phyloP scores from a whole-genome alignment of 148 eudicot genomes.

The Arctostaphylos glauca region DNA sequence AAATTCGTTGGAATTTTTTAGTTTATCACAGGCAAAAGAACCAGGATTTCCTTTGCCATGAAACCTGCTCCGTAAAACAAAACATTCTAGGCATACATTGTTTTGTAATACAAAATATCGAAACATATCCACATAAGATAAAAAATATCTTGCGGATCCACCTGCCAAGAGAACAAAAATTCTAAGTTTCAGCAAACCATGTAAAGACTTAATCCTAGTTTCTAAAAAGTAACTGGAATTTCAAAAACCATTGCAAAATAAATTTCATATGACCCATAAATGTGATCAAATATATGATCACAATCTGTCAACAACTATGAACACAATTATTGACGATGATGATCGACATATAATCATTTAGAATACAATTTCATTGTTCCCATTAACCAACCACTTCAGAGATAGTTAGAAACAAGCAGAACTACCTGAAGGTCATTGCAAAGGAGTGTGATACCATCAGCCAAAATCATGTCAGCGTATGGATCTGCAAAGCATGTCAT shows the following conservation, averaged over 20 bases:
- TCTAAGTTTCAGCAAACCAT: constrained; percentile 18
- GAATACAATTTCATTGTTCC: neutral
- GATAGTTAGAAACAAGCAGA: constrained; percentile 5
- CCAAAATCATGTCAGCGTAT: constrained; percentile 83
- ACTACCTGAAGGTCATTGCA: constrained; percentile 86
- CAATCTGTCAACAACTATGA: too few species aligned
- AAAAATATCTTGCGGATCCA: constrained; percentile 96
- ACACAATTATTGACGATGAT: too few species aligned
- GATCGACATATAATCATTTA: too few species aligned
- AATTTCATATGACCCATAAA: neutral
- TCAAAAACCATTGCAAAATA: neutral
- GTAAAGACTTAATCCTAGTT: neutral
- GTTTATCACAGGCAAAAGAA: neutral
- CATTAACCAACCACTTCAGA: neutral
- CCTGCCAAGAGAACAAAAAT: constrained; percentile 53
- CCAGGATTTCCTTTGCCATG: neutral
- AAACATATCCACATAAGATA: constrained; percentile 70
- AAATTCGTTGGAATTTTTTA: neutral
- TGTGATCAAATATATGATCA: too few species aligned
- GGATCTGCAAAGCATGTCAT: constrained; percentile 52
- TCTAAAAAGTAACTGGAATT: neutral
- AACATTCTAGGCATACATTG: neutral
- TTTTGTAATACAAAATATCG: neutral
- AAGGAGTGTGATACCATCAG: constrained; percentile 76
- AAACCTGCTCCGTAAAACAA: neutral